Base-by-base conservation (phyloP, 257 asterid genomes). In the Handroanthus guayacan region DNA sequence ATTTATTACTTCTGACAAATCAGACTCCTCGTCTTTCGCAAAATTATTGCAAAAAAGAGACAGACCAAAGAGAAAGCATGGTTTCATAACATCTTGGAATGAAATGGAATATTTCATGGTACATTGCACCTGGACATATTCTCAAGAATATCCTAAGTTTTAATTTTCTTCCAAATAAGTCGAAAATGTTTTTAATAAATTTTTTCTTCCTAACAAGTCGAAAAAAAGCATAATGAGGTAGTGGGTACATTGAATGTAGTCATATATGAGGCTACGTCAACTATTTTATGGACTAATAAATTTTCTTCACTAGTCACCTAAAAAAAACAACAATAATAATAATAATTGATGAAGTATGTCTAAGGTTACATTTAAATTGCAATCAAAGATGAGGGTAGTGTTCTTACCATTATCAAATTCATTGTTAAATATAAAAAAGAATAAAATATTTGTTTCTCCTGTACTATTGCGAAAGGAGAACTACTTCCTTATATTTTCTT, bases 101-200 rank as follows among this genome's bases (percentile, higher is more conserved):
- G 80, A 3, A 44, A 76, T n/a, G 68, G 82, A 14, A 50, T 66
- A 17, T 64, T 62, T 20, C 17, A 61, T 64, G 60, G 75, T 72
- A 20, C 78, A 65, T 41, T 78, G 78, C 17, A 79, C 67, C 70
- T 79, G 56, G 82, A 78, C 82, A 78, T 72, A 55, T 78, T 62
- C 72, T 57, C 9, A 5, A 52, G 77, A 69, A 69, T 60, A 70
- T 78, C 60, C 74, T 9, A 69, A 13, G 39, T 25, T 20, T 8
- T 60, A 37, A 13, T 63, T 16, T 41, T 13, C 6, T 6, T 34
- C 1, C 9, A 1, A 18, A 14, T 54, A n/a, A 54, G 4, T 5
- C 5, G 16, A 14, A 14, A 14, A n/a, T 3, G 17, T n/a, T 51
- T 48, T 51, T 51, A 43, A 0, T 25, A 25, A 25, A 34, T 3